phyloP scores from a whole-genome alignment of 805 yeast genomes.

The Saturnispora ahearnii region DNA sequence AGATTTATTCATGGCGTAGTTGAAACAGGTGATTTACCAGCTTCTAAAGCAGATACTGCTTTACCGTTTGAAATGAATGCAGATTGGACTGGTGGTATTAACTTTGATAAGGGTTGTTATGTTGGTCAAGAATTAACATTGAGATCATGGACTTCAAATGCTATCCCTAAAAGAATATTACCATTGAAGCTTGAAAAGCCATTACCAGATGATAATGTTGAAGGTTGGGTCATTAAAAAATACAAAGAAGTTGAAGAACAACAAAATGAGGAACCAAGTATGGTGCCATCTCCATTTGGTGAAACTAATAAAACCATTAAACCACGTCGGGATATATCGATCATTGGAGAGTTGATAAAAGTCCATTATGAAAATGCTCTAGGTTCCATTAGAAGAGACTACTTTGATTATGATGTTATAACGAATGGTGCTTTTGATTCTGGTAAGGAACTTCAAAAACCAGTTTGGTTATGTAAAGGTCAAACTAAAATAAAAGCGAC shows the following conservation, averaged over 20 bases:
- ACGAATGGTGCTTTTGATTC: not conserved
- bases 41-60: slow-evolving; percentile 31
- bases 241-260: not conserved
- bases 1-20: slow-evolving; percentile 42
- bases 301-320: slow-evolving; percentile 1
- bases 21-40: slow-evolving; percentile 41
- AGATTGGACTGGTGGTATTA: slow-evolving; percentile 74
- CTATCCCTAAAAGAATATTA: slow-evolving; percentile 70
- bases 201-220: slow-evolving; percentile 8
- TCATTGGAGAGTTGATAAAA: slow-evolving; percentile 55
- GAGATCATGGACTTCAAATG: slow-evolving; percentile 75
- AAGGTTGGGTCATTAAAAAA: slow-evolving; percentile 6
- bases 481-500: slow-evolving; percentile 1
- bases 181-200: slow-evolving; percentile 44
- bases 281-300: slow-evolving; percentile 9
- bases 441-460: not conserved
- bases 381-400: slow-evolving; percentile 42
- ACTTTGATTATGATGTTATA: slow-evolving; percentile 20
- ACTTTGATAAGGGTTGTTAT: slow-evolving; percentile 89
- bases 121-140: slow-evolving; percentile 94
- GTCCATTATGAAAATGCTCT: slow-evolving; percentile 55
- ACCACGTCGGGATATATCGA: slow-evolving; percentile 25
- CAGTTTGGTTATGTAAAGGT: slow-evolving; percentile 3
- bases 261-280: not conserved
- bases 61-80: slow-evolving; percentile 80